A percentile compares a stretch with the other conserved stretches of the same genome.
Conservation (phyloP, 176 grass and related monocot genomes). For the Hsuehochloa calcarea region DNA sequence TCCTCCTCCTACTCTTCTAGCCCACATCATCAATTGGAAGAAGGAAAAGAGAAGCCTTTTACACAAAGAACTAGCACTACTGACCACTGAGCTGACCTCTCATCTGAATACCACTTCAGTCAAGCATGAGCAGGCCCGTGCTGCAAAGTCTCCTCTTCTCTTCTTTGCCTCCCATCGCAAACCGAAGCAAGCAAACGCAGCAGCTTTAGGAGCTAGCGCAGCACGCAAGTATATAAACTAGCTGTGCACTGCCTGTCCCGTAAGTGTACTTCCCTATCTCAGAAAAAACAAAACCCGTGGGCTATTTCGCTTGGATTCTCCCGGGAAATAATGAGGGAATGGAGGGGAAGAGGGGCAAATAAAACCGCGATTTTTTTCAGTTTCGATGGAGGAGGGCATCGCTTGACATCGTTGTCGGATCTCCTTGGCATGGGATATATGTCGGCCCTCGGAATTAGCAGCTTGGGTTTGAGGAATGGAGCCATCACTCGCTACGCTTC, state of each 20-base stretch:
- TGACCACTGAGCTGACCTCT: conserved; percentile 24
- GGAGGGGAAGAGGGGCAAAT: not conserved
- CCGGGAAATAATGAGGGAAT: not conserved
- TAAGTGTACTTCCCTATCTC: not conserved
- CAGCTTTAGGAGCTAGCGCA: not conserved
- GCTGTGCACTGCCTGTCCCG: not conserved
- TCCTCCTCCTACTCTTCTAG: not conserved
- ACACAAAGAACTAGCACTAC: not conserved
- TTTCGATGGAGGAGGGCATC: conserved; percentile 11
- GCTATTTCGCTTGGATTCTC: conserved; percentile 35
- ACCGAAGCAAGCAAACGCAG: not conserved
- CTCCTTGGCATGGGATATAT: conserved; percentile 35
- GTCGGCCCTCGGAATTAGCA: conserved; percentile 46
- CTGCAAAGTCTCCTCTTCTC: not conserved
- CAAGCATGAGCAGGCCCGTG: not conserved
- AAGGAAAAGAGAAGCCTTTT: not conserved
- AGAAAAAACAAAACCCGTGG: conserved; percentile 34
- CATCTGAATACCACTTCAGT: not conserved
- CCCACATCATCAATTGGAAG: not conserved
- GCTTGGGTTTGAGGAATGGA: conserved; percentile 9
- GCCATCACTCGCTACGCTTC: conserved; percentile 1
- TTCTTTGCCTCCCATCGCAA: not conserved
- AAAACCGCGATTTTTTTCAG: conserved; percentile 22
- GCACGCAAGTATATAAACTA: not conserved
- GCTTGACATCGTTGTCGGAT: conserved; percentile 43